These are phyloP conservation scores for Cronartium quercuum DNA, from an alignment of 1,284 basidiomycete species.

Conservation along the genomic window DNA sequence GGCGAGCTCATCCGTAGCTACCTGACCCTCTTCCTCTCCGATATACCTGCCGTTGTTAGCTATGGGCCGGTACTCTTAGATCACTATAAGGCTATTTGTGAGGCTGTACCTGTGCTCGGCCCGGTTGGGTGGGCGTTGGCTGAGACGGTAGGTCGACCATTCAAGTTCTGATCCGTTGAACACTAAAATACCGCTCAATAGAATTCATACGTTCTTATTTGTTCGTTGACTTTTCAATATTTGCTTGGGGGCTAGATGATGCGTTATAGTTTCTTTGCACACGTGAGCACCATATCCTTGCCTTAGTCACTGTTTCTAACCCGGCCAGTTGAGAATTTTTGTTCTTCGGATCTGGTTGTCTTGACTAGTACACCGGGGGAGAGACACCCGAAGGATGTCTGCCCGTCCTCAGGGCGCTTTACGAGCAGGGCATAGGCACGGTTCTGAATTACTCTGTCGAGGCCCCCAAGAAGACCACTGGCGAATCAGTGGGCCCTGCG, in stretches of 20 bases:
- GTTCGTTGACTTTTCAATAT: not conserved
- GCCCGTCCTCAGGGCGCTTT: constrained; percentile 1
- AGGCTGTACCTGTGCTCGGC: constrained; percentile 15
- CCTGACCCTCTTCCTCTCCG: constrained; percentile 18
- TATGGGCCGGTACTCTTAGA: constrained; percentile 23
- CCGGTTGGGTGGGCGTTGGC: constrained; percentile 12
- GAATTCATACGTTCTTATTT: not conserved
- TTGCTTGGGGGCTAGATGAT: constrained; percentile 3
- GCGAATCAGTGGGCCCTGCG: too few relatives aligned
- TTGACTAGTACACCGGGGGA: constrained; percentile 25
- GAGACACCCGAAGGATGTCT: constrained; percentile 17
- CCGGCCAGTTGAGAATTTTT: not conserved
- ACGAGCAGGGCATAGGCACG: not conserved
- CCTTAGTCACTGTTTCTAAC: not conserved
- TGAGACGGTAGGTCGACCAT: constrained; percentile 5
- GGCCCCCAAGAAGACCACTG: not conserved
- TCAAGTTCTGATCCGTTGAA: not conserved
- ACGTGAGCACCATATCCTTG: constrained; percentile 5
- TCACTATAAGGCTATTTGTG: not conserved
- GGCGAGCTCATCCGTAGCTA: constrained; percentile 15
- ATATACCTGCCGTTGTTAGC: constrained; percentile 15
- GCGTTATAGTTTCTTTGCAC: constrained; percentile 28
- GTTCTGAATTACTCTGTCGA: constrained; percentile 32
- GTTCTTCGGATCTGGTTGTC: not conserved
- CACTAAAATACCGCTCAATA: not conserved